phyloP scores from a whole-genome alignment of 148 eudicot genomes.

The Chenopodium berlandieri region DNA sequence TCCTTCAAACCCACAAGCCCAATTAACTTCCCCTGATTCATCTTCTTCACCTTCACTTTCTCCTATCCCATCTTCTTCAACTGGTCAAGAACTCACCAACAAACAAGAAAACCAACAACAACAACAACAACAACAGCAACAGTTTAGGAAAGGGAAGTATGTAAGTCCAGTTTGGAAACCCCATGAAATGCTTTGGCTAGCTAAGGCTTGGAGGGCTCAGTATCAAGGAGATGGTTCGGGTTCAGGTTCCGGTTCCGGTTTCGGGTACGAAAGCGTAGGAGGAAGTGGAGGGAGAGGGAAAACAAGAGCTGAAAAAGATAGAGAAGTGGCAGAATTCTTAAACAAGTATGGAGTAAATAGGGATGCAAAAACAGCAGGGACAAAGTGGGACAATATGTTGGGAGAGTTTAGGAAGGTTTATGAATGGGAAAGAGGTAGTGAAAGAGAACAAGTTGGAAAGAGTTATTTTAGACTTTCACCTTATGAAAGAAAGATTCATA shows the following conservation, averaged over 20 bases:
- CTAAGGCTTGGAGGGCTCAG: conserved; percentile 69
- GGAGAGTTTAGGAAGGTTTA: conserved; percentile 84
- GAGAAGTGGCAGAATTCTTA: conserved; percentile 66
- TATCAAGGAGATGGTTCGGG: conserved; percentile 42
- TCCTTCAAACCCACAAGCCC: conserved; percentile 27
- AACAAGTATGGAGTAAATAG: conserved; percentile 57
- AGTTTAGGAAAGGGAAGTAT: conserved; percentile 69
- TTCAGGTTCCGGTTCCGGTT: not conserved
- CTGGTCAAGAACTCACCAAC: conserved; percentile 7
- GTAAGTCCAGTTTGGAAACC: conserved; percentile 94
- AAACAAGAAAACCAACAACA: not conserved
- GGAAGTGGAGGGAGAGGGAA: conserved; percentile 48
- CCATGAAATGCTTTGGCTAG: conserved; percentile 75
- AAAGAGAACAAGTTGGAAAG: conserved; percentile 59
- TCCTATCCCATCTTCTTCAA: conserved; percentile 20
- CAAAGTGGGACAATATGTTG: conserved; percentile 93
- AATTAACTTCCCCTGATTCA: conserved; percentile 26
- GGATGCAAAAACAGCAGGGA: conserved; percentile 83
- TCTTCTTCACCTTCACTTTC: conserved; percentile 27
- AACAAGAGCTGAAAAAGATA: conserved; percentile 73
- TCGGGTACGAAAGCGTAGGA: not conserved
- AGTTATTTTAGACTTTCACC: conserved; percentile 74
- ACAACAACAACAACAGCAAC: conserved; percentile 27
- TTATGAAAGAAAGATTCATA: conserved; percentile 65
- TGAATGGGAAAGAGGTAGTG: conserved; percentile 86